These are phyloP conservation scores for Aureobasidium pullulans DNA, from an alignment of 2,329 filamentous ascomycete genomes.

Conservation along the genomic window DNA sequence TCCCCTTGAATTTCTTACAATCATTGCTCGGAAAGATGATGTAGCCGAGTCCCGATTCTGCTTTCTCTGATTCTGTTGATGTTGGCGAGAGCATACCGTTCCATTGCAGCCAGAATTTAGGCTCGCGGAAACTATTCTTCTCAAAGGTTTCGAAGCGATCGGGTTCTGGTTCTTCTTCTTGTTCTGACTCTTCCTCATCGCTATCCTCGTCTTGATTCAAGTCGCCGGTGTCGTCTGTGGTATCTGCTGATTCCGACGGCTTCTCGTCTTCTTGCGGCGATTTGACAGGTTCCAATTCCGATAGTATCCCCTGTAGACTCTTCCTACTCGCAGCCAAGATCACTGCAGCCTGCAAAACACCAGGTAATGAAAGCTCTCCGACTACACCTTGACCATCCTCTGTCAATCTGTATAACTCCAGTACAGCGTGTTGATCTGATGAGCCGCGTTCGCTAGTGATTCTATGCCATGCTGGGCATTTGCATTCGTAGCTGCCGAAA, in stretches of 20 bases:
- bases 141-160: slow-evolving; percentile 3
- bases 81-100: background rate
- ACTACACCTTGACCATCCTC: background rate
- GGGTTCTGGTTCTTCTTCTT: background rate
- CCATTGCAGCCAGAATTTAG: slow-evolving; percentile 4
- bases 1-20: slow-evolving; percentile 4
- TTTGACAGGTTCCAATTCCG: background rate
- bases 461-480: background rate
- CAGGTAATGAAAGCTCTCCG: background rate
- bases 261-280: background rate
- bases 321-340: slow-evolving; percentile 3
- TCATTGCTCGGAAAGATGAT: slow-evolving; percentile 1
- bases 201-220: background rate
- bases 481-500: background rate
- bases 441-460: background rate
- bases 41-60: background rate
- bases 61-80: background rate
- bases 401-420: slow-evolving; percentile 9
- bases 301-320: background rate
- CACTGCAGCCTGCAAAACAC: background rate
- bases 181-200: background rate
- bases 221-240: background rate
- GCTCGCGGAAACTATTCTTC: slow-evolving; percentile 9
- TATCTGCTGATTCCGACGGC: too few species aligned
- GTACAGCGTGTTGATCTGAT: background rate